These are phyloP conservation scores for Jatropha curcas DNA, from an alignment of 345 rosid species.

Conservation along the genomic window DNA sequence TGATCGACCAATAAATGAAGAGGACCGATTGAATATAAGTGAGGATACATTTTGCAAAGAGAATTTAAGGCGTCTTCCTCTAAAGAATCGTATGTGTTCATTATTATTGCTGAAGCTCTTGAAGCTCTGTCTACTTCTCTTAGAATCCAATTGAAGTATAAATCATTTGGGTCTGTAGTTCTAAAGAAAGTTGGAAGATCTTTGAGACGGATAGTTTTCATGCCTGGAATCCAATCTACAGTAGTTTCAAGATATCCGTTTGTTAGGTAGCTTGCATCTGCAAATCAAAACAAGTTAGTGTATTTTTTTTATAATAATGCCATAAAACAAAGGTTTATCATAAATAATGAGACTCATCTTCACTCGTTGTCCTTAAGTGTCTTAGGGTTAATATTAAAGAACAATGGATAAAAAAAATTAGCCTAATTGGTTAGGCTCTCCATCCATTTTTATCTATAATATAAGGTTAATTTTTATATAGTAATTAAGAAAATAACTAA, in stretches of 20 bases:
- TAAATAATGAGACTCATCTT: too few species aligned
- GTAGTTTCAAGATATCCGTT: constrained; percentile 39
- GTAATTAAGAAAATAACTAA: too few species aligned
- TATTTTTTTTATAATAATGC: too few species aligned
- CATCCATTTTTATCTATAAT: too few species aligned
- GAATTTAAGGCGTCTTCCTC: background rate
- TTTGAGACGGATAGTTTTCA: constrained; percentile 37
- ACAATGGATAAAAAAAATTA: too few species aligned
- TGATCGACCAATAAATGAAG: constrained; percentile 7
- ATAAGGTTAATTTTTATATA: too few species aligned
- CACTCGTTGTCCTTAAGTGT: too few species aligned
- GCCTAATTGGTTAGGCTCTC: too few species aligned
- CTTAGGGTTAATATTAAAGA: too few species aligned
- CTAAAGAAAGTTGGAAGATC: constrained; percentile 48
- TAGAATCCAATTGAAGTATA: background rate
- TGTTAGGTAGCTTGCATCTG: constrained; percentile 36
- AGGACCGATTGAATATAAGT: constrained; percentile 5
- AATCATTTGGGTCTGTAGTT: constrained; percentile 22
- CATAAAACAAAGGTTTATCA: too few species aligned
- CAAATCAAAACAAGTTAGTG: background rate
- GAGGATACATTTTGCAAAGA: background rate
- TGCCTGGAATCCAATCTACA: constrained; percentile 52
- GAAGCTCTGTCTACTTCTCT: background rate
- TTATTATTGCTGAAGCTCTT: background rate
- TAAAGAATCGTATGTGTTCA: background rate